Base-by-base conservation (phyloP, 1,139 yeast species). In the Pichia sp. region DNA sequence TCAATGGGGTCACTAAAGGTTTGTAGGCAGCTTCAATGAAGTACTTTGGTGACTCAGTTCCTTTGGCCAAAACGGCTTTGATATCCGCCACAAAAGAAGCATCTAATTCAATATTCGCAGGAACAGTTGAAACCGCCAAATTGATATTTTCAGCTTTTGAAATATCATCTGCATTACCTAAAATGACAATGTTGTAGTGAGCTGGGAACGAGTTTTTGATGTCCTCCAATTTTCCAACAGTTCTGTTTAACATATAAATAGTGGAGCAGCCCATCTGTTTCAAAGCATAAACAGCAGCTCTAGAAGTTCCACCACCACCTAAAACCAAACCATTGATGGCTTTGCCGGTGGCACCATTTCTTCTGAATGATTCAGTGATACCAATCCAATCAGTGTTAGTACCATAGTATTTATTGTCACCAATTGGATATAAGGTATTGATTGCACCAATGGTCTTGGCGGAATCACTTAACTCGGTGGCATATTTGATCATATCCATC, bases 361-460 rank as follows among this genome's bases (percentile, higher is more conserved):
- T 65, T 38, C 67, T 60, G 55, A 87, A 79, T 1, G 95, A 77
- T 52, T 82, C 75, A 41, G 71, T 72, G 54, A 94, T 85, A 27
- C 98, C 99, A 46, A 81, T 68, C 95, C 96, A 92, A 64, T 94
- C 99, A 40, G 99, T 94, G 66, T 94, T 94, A 56, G 86, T 94
- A 50, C 97, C 98, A 46, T 67, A 64, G 45, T 82, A 74, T 51
- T 72, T 70, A 10, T 79, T 81, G 39, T 73, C 60, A 3, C 72
- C 77, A 31, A 65, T 60, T 32, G 85, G 85, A 38, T 75, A 71
- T 43, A 92, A 75, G 0, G 99, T 94, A 66, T 94, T 94, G 45
- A 94, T 90, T 27, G 98, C 97, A 40, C 98, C 97, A 56, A 92
- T 85, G 11, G 65, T 59, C 53, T 73, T 65, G 29, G 95, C 98